These are phyloP conservation scores for Rhytidhysteron rufulum DNA, from an alignment of 2,329 filamentous ascomycete genomes.

Conservation along the genomic window DNA sequence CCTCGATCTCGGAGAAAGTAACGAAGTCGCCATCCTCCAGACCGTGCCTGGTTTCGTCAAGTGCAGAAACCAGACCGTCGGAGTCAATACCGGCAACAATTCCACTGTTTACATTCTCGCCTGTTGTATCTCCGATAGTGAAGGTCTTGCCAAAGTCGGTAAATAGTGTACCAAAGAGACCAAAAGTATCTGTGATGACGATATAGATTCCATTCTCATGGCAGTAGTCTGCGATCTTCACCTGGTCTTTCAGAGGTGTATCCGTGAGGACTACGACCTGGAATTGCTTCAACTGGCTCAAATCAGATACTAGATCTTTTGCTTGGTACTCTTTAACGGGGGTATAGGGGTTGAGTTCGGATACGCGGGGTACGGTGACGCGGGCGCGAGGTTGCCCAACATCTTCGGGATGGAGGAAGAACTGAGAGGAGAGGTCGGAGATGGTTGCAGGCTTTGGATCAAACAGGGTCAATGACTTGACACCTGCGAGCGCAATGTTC, in stretches of 20 bases:
- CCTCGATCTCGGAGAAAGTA: constrained; percentile 88
- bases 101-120: constrained; percentile 80
- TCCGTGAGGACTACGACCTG: constrained; percentile 91
- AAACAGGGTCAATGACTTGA: constrained; percentile 93
- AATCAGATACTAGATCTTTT: constrained; percentile 66
- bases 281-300: constrained; percentile 81
- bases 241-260: constrained; percentile 74
- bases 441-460: constrained; percentile 82
- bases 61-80: constrained; percentile 83
- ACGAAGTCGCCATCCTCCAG: constrained; percentile 96
- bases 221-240: constrained; percentile 85
- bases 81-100: constrained; percentile 89
- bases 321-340: constrained; percentile 72
- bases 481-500: constrained; percentile 95
- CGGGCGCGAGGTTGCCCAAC: constrained; percentile 87
- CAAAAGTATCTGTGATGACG: constrained; percentile 82
- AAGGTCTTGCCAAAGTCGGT: constrained; percentile 97
- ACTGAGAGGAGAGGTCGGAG: constrained; percentile 90
- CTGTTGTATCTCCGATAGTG: constrained; percentile 81
- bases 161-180: constrained; percentile 92
- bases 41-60: constrained; percentile 93
- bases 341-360: constrained; percentile 94
- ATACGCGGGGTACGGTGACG: constrained; percentile 82
- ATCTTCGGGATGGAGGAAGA: constrained; percentile 86
- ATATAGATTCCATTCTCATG: constrained; percentile 91